Conservation (phyloP, 495 filamentous ascomycete genomes). For the Penicillium taxi region DNA sequence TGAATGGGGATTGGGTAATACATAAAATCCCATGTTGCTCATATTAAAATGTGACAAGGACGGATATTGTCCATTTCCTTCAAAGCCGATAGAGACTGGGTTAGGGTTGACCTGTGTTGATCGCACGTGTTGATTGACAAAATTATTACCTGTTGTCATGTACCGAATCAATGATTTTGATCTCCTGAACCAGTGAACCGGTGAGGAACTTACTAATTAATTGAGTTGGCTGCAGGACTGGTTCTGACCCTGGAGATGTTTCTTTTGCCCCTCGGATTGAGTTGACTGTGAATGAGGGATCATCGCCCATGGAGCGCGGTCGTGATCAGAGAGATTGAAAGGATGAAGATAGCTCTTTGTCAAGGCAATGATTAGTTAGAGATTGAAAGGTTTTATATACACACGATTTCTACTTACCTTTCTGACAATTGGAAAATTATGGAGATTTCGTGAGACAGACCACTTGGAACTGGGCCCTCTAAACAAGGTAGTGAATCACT, state of each 20-base stretch:
- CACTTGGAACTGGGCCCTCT: too few relatives aligned
- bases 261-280: constrained; percentile 14
- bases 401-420: too few relatives aligned
- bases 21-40: constrained; percentile 37
- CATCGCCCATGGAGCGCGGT: constrained; percentile 31
- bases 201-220: constrained; percentile 23
- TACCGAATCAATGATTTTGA: background rate
- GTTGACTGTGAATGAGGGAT: constrained; percentile 20
- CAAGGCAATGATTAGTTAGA: background rate
- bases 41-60: constrained; percentile 35
- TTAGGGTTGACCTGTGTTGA: constrained; percentile 17
- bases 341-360: background rate
- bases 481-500: too few relatives aligned
- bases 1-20: constrained; percentile 35
- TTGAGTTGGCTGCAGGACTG: constrained; percentile 6
- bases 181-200: constrained; percentile 7
- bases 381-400: background rate
- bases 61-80: constrained; percentile 21
- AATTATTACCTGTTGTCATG: constrained; percentile 11
- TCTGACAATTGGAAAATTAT: too few relatives aligned
- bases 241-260: constrained; percentile 11
- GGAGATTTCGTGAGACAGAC: too few relatives aligned
- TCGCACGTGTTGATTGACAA: constrained; percentile 12
- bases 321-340: background rate
- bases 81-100: constrained; percentile 15